phyloP scores from a whole-genome alignment of 371 early-diverging fungal genomes.

The Blakeslea trispora region DNA sequence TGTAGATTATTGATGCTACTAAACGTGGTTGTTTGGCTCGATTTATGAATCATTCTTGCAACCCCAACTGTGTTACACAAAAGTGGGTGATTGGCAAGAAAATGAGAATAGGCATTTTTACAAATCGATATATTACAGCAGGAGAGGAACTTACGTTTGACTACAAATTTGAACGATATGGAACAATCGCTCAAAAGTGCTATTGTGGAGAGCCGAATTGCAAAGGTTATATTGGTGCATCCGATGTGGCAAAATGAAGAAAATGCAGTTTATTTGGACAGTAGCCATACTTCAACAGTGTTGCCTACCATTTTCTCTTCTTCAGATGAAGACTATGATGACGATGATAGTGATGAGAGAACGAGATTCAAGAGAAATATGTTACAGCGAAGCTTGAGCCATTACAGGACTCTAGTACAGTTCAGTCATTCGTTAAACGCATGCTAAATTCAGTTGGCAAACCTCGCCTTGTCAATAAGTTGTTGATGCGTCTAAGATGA shows the following conservation, averaged over 20 bases:
- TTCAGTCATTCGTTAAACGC: constrained; percentile 64
- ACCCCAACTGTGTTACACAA: constrained; percentile 86
- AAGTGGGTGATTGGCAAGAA: constrained; percentile 87
- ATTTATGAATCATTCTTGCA: constrained; percentile 94
- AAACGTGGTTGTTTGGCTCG: constrained; percentile 87
- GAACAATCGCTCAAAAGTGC: constrained; percentile 88
- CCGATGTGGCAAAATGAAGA: constrained; percentile 35
- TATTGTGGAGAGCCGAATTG: constrained; percentile 91
- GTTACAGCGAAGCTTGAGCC: constrained; percentile 36
- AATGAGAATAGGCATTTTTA: constrained; percentile 84
- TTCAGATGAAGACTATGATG: constrained; percentile 6
- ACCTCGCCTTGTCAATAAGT: constrained; percentile 49
- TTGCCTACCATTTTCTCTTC: background rate
- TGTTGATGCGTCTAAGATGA: constrained; percentile 47
- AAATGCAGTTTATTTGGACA: background rate
- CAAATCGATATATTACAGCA: constrained; percentile 62
- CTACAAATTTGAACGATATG: constrained; percentile 89
- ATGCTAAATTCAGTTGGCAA: constrained; percentile 67
- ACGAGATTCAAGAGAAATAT: constrained; percentile 10
- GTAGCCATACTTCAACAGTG: too few relatives aligned
- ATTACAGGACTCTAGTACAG: constrained; percentile 56
- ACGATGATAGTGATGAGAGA: constrained; percentile 15
- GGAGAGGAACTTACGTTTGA: constrained; percentile 93
- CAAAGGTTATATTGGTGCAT: constrained; percentile 88
- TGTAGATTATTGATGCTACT: constrained; percentile 91